Evolutionary conservation across 441 rosid species (phyloP).

Genomic region (Adansonia madagascariensis): DNA sequence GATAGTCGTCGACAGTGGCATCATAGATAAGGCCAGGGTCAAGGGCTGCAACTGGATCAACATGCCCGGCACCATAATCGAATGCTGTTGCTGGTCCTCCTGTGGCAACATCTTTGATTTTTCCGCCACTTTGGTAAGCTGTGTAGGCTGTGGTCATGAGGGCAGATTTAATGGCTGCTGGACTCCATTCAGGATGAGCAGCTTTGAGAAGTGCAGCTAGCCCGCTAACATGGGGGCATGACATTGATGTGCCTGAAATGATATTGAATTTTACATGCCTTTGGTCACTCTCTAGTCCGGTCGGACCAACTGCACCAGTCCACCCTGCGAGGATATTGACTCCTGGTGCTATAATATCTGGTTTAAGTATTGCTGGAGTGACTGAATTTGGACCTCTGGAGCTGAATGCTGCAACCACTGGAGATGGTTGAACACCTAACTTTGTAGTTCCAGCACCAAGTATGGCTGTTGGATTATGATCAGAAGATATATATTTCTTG

Average conservation of each 20-base stretch:
- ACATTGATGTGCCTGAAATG: constrained; percentile 34
- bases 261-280: constrained; percentile 42
- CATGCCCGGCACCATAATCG: constrained; percentile 49
- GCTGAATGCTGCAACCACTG: constrained; percentile 49
- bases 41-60: constrained; percentile 42
- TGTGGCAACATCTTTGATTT: constrained; percentile 46
- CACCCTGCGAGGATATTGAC: constrained; percentile 50
- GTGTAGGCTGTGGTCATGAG: constrained; percentile 34
- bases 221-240: constrained; percentile 33
- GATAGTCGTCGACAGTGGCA: constrained; percentile 45
- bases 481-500: constrained; percentile 36
- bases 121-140: constrained; percentile 39
- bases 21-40: constrained; percentile 56
- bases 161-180: constrained; percentile 32
- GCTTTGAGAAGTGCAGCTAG: constrained; percentile 30
- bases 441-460: constrained; percentile 37
- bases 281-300: constrained; percentile 31
- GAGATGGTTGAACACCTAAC: constrained; percentile 44
- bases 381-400: constrained; percentile 44
- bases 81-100: constrained; percentile 46
- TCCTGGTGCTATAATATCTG: constrained; percentile 55
- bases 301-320: constrained; percentile 39
- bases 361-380: constrained; percentile 41
- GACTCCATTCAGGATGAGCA: constrained; percentile 35
- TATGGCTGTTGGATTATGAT: constrained; percentile 34